Conservation (phyloP, 2,329 filamentous ascomycete species). For the Fusarium coicis region DNA sequence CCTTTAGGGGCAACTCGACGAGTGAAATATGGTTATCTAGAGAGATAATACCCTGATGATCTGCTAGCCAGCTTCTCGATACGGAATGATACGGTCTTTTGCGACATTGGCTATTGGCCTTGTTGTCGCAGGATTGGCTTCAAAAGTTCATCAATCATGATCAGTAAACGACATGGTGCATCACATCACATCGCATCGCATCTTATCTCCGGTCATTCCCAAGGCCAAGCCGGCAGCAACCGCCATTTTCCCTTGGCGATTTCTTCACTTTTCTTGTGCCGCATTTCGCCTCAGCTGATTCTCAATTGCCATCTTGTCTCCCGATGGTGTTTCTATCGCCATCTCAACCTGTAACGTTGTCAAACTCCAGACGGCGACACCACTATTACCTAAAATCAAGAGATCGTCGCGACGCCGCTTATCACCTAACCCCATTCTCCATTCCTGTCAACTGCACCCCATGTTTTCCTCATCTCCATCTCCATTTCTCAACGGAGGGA, state of each 20-base stretch:
- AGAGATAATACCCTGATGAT: not conserved
- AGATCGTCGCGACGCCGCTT: not conserved
- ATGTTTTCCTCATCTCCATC: constrained; percentile 2
- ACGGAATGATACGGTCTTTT: constrained; percentile 3
- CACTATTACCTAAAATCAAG: not conserved
- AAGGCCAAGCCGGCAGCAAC: constrained; percentile 22
- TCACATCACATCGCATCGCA: not conserved
- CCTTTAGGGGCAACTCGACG: not conserved
- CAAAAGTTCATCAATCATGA: constrained; percentile 8
- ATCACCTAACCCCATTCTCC: constrained; percentile 9
- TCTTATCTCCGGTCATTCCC: constrained; percentile 30
- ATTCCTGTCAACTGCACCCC: constrained; percentile 18
- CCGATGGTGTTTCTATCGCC: not conserved
- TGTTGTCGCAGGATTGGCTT: not conserved
- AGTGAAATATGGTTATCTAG: constrained; percentile 7
- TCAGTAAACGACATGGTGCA: not conserved
- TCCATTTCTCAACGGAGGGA: not conserved
- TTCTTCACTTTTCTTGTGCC: not conserved
- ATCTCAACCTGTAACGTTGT: not conserved
- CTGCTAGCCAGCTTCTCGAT: constrained; percentile 25
- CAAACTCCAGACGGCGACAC: not conserved
- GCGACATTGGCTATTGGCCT: not conserved
- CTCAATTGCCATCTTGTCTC: not conserved
- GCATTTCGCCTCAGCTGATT: not conserved
- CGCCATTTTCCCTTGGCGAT: constrained; percentile 13